Evolutionary conservation across 371 early-diverging fungal genomes (phyloP).

Genomic region (Mucor velutinosus): DNA sequence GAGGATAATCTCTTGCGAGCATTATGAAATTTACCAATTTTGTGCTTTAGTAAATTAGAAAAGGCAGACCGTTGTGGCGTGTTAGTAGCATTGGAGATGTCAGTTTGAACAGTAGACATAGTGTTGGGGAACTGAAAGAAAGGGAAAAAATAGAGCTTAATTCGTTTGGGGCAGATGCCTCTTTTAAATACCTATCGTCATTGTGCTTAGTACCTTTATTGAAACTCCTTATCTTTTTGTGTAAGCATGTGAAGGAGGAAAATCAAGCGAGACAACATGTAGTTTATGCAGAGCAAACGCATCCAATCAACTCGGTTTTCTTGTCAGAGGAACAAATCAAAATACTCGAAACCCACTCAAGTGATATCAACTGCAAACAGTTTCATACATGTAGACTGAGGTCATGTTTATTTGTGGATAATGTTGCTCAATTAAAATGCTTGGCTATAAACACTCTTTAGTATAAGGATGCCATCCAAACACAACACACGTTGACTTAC

Average conservation of each 20-base stretch:
- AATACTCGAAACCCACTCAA: not conserved
- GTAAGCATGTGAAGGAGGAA: not conserved
- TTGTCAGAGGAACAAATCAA: not conserved
- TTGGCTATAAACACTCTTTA: not conserved
- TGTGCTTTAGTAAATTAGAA: constrained; percentile 9
- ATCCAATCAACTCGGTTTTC: not conserved
- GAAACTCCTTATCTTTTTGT: not conserved
- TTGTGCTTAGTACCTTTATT: not conserved
- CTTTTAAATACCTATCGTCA: not conserved
- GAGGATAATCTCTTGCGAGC: constrained; percentile 5
- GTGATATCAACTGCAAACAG: not conserved
- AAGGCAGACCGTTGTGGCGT: not conserved
- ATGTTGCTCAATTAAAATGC: not conserved
- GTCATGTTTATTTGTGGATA: not conserved
- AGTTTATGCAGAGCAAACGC: not conserved
- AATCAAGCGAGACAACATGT: not conserved
- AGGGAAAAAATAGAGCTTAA: not conserved
- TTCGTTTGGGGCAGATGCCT: not conserved
- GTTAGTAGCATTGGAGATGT: constrained; percentile 11
- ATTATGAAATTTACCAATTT: constrained; percentile 15
- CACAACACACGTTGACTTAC: constrained; percentile 26
- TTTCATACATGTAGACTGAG: not conserved
- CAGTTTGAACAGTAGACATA: not conserved
- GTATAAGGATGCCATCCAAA: not conserved
- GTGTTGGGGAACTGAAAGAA: not conserved